phyloP scores from a whole-genome alignment of 2,329 filamentous ascomycete species.

The Pseudogymnoascus sp. region DNA sequence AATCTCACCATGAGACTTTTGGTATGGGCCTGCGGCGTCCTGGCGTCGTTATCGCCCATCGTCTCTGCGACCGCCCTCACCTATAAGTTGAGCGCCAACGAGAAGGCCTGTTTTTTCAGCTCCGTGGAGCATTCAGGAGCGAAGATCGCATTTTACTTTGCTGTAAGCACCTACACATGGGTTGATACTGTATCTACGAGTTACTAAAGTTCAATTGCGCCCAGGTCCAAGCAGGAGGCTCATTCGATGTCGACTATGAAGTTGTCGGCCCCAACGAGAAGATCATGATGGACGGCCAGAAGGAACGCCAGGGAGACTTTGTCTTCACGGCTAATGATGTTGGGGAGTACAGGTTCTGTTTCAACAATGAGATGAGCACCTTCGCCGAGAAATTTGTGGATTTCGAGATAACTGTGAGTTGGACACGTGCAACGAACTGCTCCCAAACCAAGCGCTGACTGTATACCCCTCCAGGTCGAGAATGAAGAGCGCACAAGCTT shows the following conservation, averaged over 20 bases:
- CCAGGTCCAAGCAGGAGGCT: constrained; percentile 94
- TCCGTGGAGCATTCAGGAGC: constrained; percentile 67
- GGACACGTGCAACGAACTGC: background rate
- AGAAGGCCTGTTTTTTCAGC: constrained; percentile 93
- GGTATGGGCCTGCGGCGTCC: constrained; percentile 54
- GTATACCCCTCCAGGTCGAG: constrained; percentile 57
- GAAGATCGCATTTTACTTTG: constrained; percentile 98
- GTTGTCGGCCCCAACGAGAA: constrained; percentile 77
- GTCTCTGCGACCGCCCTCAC: constrained; percentile 86
- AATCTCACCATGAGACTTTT: constrained; percentile 54
- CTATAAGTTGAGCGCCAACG: constrained; percentile 82
- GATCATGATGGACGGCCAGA: constrained; percentile 74
- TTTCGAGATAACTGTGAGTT: constrained; percentile 84
- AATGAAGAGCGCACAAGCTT: constrained; percentile 77
- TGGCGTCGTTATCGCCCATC: constrained; percentile 62
- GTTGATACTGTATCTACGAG: background rate
- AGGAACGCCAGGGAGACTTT: constrained; percentile 93
- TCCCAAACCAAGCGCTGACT: background rate
- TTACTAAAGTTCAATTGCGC: constrained; percentile 8
- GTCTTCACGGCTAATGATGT: constrained; percentile 86
- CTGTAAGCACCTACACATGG: constrained; percentile 49
- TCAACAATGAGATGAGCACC: constrained; percentile 97
- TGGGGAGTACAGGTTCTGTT: constrained; percentile 95
- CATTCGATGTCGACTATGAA: constrained; percentile 92
- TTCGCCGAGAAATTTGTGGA: constrained; percentile 97